Base-by-base conservation (phyloP, 768 basidiomycete species). In the Russula lepida region DNA sequence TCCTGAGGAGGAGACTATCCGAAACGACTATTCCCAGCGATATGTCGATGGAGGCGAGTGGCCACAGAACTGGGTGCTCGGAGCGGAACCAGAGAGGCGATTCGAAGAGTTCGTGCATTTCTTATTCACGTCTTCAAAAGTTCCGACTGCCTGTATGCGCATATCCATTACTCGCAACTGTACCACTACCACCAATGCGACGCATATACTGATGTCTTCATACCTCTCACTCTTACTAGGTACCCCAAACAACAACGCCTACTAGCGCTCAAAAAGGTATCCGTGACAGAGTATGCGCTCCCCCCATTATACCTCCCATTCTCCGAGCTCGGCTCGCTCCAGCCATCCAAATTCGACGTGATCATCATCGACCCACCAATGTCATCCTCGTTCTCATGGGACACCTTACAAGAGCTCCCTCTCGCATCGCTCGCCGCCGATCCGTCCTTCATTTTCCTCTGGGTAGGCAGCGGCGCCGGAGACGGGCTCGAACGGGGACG, bases 241-340 rank as follows among this genome's bases (percentile, higher is more conserved):
- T 98, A 98, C 71, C 95, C 97, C 2, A 95, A 97, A 67, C 91
- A 95, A 67, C 88, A 88, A 68, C 83, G 89, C 2, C 75, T 99
- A 6, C 79, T 98, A 47, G 77, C 80, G 15, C 78, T 97, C 53
- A 98, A 99, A 72, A 86, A 91, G 69, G 78, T 79, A 0, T 84
- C 89, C 1, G 89, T 95, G 23, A 79, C 82, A 48, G 76, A 77
- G 51, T 79, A 85, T 60, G 81, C 93, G 0, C 80, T 86, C 17
- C 82, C 88, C 0, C 88, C 95, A 0, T 78, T 81, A 2, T 93
- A 88, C 70, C 79, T 94, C 25, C 78, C 84, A 7, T 78, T 80
- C 60, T 78, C 83, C 30, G 76, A 81, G 25, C 73, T 92, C 5
- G 74, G 76, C 0, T 76, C 78, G 2, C 71, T 89, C 4, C 78